Evolutionary conservation across 164 flowering plant genomes (phyloP).

Genomic region (Cinnamomum chago): DNA sequence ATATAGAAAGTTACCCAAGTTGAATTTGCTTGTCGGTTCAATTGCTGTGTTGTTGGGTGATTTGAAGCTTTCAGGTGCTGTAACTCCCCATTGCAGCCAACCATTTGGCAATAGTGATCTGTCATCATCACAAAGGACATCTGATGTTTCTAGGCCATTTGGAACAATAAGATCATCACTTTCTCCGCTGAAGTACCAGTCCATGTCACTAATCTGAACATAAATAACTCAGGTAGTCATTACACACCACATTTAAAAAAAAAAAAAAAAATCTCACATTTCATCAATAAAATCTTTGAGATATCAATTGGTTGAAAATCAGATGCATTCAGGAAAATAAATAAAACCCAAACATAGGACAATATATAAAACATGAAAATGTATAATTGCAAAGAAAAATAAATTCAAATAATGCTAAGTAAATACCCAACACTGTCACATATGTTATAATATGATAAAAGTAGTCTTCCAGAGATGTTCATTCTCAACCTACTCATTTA

Average conservation of each 20-base stretch:
- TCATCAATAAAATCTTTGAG: not conserved
- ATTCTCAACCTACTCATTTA: no score
- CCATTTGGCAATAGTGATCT: constrained; percentile 22
- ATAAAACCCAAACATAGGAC: not conserved
- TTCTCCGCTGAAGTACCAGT: constrained; percentile 28
- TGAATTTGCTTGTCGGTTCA: constrained; percentile 12
- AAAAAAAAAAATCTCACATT: no score
- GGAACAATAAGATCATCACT: constrained; percentile 24
- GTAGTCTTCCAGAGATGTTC: not conserved
- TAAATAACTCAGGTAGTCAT: not conserved
- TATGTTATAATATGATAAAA: no score
- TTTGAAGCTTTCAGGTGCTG: constrained; percentile 7
- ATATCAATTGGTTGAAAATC: not conserved
- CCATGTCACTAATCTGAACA: constrained; percentile 26
- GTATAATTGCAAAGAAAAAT: not conserved
- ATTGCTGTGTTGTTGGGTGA: constrained; percentile 15
- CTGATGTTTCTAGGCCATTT: constrained; percentile 15
- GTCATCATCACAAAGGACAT: not conserved
- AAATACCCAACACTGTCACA: no score
- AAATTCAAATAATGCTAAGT: not conserved
- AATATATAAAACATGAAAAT: not conserved
- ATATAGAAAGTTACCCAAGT: constrained; percentile 7
- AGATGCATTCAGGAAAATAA: not conserved
- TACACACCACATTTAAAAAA: not conserved
- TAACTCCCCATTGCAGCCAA: constrained; percentile 27